These are phyloP conservation scores for Venturia oleaginea DNA, from an alignment of 2,329 filamentous ascomycete genomes.

Conservation along the genomic window DNA sequence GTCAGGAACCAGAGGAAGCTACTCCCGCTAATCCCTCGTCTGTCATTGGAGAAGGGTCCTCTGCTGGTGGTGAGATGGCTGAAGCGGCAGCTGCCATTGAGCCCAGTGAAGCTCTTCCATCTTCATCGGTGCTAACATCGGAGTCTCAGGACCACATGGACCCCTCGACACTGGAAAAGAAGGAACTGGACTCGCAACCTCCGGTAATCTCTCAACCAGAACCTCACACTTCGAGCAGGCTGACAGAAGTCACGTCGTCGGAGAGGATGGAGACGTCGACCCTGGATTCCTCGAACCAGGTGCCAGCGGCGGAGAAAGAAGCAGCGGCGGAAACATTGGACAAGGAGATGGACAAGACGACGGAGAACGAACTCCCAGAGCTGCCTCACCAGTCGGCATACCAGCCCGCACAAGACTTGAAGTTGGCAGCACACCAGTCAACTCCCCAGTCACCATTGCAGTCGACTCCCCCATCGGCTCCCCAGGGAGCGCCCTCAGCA, in stretches of 20 bases:
- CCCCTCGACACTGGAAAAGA: background rate
- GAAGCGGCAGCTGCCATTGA: background rate
- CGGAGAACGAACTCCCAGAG: background rate
- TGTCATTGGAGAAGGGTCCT: background rate
- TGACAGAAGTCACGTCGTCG: background rate
- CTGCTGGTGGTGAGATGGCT: background rate
- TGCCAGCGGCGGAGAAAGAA: background rate
- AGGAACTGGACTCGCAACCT: background rate
- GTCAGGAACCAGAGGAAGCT: background rate
- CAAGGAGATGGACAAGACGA: constrained; percentile 7
- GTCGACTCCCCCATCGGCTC: background rate
- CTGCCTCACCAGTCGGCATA: background rate
- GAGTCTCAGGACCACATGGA: background rate
- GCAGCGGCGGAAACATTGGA: background rate
- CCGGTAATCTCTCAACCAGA: background rate
- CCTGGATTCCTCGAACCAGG: background rate
- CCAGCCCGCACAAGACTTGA: background rate
- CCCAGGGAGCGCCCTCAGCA: background rate
- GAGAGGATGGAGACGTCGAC: background rate
- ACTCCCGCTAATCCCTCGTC: background rate
- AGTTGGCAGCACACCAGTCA: background rate
- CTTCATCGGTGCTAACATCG: background rate
- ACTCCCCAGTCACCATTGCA: background rate
- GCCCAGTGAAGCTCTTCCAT: background rate
- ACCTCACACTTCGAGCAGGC: background rate